Evolutionary conservation across 805 yeast genomes (phyloP), one percentile per base, ranked within the genome.

Genomic region (Metschnikowia kunwiensis): DNA sequence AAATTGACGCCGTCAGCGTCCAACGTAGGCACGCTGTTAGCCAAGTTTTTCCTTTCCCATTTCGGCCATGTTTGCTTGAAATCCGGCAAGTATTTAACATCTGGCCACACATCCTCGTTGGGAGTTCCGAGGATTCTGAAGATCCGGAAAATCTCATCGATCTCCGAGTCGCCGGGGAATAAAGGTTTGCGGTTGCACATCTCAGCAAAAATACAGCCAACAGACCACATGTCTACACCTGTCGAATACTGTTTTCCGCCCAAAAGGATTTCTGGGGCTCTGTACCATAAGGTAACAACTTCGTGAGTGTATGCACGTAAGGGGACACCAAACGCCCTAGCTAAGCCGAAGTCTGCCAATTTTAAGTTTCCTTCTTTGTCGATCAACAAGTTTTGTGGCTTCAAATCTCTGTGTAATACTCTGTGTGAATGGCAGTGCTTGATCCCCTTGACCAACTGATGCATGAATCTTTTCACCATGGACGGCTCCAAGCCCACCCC

Each of bases 161-260:
- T 94, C 60, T 93, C 98, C 8, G 96, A 87, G 59, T 93, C 96
- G 5, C 98, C 98, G 0, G 97, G 95, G 65, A 93, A 91, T 35
- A 93, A 62, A 7, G 98, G 97, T 59, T 86, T 86, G 38, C 98
- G 80, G 52, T 88, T 86, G 40, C 89, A 87, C 97, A 93, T 89
- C 60, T 93, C 98, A 5, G 97, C 98, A 60, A 93, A 85, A 31
- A 93, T 93, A 58, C 97, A 89, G 11, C 98, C 98, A 43, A 91
- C 85, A 8, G 96, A 86, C 98, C 98, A 93, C 84, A 93, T 88
- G 60, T 93, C 98, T 34, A 93, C 96, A 13, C 97, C 97, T 0
- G 97, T 93, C 23, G 96, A 86, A 61, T 93, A 93, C 55, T 93
- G 97, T 50, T 94, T 86, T 3, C 97, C 96, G 10, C 98, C 98